Evolutionary conservation across 139 green algal species (phyloP), one percentile per base, ranked within the genome.

Genomic region (Coccomyxa sp.): DNA sequence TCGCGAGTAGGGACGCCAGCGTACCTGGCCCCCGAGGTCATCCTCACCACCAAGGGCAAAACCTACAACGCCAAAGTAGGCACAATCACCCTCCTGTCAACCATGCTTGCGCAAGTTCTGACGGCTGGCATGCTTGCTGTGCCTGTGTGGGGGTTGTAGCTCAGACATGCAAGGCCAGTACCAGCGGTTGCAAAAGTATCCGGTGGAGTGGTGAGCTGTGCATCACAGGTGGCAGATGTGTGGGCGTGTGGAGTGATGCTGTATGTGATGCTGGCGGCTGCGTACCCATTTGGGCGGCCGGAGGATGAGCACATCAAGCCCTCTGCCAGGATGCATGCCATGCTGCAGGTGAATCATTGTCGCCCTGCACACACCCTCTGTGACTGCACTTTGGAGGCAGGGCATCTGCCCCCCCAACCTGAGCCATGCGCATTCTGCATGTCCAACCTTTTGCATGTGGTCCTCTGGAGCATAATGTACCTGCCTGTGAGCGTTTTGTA

Each of bases 191-290:
- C 63, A 71, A 28, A 71, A 71, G 63, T 71, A 14, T 28, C 1
- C 9, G 21, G 63, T 71, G 63, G 21, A 71, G 58, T 58, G 0
- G 15, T 80, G 76, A 60, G 31, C 30, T 13, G 45, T 67, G 27
- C n/a, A 1, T 14, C 78, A 77, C 77, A 88, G 85, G 78, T 93
- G 27, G 95, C 96, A 13, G 96, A 99, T 91, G 94, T 99, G 67
- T 99, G 97, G 97, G 97, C 92, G 1, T 98, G 94, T 86, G 97
- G 97, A 13, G 97, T 99, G 28, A 98, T 98, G 90, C 92, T 99
- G 82, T 99, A 96, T 63, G 82, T 84, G 59, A 84, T 87, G 84
- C 87, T 95, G 84, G 93, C 95, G 58, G 95, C 95, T 15, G 92
- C 93, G 1, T 99, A 99, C 85, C 97, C 97, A 13, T 99, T 99